Base-by-base conservation (phyloP, 805 yeast species). In the Danielia reshetovae region DNA sequence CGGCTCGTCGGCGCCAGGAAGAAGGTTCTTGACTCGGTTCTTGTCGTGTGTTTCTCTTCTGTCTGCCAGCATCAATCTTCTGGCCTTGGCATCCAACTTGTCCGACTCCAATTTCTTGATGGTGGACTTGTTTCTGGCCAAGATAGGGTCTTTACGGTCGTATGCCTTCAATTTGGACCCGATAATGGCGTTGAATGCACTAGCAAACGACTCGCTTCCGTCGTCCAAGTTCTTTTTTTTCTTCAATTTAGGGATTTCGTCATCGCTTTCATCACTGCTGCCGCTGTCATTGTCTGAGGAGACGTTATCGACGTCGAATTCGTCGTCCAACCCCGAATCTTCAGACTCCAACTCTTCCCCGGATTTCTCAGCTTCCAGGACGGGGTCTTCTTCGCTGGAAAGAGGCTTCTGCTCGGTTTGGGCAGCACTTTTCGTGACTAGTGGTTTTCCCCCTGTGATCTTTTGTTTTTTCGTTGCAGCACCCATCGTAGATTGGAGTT, bases 91-190 rank as follows among this genome's bases (percentile, higher is more conserved):
- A 49, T 90, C 97, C 29, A 93, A 65, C 52, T 83, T 85, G 33
- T 85, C 86, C 21, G 79, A 74, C 48, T 89, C 96, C 37, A 84
- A 72, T 46, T 85, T 80, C 60, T 80, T 81, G 32, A 79, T 42
- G 0, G 80, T 74, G 27, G 73, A 69, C 46, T 82, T 84, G 52
- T 85, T 84, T 61, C 97, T 79, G 6, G 90, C 89, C 62, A 90
- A 71, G 36, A 90, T 85, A 3, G 98, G 98, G 56, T 89, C 95
- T 29, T 74, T 74, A 53, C 97, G 72, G 52, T 84, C 87, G 50
- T 90, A 84, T 0, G 96, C 94, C 57, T 93, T 93, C 46, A 90
- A 68, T 50, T 78, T 81, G 2, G 97, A 86, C 4, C 83, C 84
- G 33, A 90, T 63, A 49, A 90, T 83, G 11, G 95, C 93, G 46